phyloP scores from a whole-genome alignment of 306 rosid genomes.

The Cucurbita maxima region DNA sequence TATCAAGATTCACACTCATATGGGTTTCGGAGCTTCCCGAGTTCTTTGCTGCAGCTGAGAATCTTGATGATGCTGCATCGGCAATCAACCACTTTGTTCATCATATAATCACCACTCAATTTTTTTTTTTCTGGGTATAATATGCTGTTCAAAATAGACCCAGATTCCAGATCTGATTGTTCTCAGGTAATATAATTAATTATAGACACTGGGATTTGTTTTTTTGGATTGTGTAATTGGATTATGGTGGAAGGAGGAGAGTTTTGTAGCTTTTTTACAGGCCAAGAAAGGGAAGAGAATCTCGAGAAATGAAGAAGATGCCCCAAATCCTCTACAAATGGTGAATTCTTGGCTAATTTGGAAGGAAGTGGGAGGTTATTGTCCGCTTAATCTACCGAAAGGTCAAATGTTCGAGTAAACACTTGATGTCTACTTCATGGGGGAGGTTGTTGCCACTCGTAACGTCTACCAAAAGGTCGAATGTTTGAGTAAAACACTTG shows the following conservation, averaged over 20 bases:
- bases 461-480: no score
- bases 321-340: background rate
- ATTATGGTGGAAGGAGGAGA: conserved; percentile 1
- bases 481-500: no score
- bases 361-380: no score
- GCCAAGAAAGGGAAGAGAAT: background rate
- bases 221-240: background rate
- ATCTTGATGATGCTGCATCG: conserved; percentile 99
- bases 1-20: conserved; percentile 92
- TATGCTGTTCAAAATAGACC: background rate
- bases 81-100: conserved; percentile 12
- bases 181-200: background rate
- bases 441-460: no score
- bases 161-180: conserved; percentile 2
- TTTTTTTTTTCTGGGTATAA: background rate
- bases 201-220: background rate
- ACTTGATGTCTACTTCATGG: no score
- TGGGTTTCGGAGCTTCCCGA: background rate
- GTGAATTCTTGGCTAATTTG: no score
- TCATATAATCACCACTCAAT: no score
- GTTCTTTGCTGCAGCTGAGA: conserved; percentile 42
- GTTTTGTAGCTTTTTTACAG: background rate
- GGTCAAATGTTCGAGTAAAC: no score
- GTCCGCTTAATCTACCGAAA: no score
- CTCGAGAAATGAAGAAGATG: background rate